Evolutionary conservation across 2,329 filamentous ascomycete species (phyloP).

Genomic region (Zymoseptoria pseudotritici): DNA sequence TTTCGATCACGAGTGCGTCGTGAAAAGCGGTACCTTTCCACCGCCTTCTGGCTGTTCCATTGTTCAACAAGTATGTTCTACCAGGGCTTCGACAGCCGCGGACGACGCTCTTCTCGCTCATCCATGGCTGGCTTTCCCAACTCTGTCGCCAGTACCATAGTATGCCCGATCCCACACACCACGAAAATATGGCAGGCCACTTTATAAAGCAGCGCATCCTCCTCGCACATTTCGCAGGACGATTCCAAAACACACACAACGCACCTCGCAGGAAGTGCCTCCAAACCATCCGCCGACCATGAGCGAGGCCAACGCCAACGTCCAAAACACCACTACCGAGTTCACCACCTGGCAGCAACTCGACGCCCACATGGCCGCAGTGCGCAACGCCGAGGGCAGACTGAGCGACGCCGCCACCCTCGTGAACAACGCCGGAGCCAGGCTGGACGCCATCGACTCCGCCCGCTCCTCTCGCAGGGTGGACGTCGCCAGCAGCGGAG

Average conservation of each 20-base stretch:
- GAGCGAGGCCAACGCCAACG: not conserved
- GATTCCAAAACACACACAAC: not conserved
- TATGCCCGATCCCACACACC: not conserved
- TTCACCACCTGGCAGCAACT: not conserved
- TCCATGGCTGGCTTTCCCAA: not conserved
- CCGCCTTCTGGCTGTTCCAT: not conserved
- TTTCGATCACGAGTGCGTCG: not conserved
- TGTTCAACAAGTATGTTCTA: not conserved
- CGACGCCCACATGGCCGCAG: not conserved
- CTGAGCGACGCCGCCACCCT: not conserved
- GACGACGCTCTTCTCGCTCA: not conserved
- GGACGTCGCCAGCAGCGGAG: not conserved
- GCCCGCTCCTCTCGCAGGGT: not conserved
- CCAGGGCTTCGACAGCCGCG: not conserved
- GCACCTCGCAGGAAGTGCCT: not conserved
- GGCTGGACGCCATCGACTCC: not conserved
- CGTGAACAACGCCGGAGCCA: not conserved
- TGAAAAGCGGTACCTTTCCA: not conserved
- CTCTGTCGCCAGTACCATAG: not conserved
- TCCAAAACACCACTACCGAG: too few species aligned
- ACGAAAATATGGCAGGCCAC: not conserved
- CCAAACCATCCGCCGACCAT: not conserved
- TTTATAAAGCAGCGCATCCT: not conserved
- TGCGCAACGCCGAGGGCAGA: not conserved
- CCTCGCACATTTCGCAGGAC: not conserved